Evolutionary conservation across 2,329 filamentous ascomycete genomes (phyloP).

Genomic region (Paecilomyces variotii): DNA sequence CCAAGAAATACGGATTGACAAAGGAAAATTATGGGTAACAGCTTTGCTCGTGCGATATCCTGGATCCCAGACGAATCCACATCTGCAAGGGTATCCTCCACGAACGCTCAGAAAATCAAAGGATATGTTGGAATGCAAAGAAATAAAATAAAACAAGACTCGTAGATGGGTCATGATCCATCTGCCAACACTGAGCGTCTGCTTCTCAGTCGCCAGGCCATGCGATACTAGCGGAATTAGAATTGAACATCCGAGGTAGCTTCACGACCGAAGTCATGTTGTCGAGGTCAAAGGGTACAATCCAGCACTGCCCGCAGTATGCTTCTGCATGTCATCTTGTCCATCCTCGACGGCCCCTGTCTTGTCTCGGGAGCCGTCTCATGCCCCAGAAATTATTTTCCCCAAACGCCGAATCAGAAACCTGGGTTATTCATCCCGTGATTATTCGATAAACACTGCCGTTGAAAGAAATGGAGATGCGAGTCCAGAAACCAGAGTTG

Average conservation of each 20-base stretch:
- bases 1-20: not conserved
- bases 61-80: not conserved
- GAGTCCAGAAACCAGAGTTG: not conserved
- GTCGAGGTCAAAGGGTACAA: not conserved
- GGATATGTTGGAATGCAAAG: not conserved
- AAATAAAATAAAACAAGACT: not conserved
- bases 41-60: not conserved
- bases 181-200: not conserved
- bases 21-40: not conserved
- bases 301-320: not conserved
- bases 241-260: not conserved
- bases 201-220: not conserved
- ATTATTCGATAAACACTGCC: not conserved
- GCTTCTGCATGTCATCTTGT: not conserved
- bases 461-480: not conserved
- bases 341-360: not conserved
- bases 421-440: not conserved
- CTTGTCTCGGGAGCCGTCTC: not conserved
- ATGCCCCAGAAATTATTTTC: not conserved
- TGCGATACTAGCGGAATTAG: not conserved
- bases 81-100: not conserved
- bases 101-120: not conserved
- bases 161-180: not conserved
- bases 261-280: not conserved
- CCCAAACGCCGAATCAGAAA: conserved; percentile 4